phyloP scores from a whole-genome alignment of 768 basidiomycete species.

The Tylopilus subfusipes region DNA sequence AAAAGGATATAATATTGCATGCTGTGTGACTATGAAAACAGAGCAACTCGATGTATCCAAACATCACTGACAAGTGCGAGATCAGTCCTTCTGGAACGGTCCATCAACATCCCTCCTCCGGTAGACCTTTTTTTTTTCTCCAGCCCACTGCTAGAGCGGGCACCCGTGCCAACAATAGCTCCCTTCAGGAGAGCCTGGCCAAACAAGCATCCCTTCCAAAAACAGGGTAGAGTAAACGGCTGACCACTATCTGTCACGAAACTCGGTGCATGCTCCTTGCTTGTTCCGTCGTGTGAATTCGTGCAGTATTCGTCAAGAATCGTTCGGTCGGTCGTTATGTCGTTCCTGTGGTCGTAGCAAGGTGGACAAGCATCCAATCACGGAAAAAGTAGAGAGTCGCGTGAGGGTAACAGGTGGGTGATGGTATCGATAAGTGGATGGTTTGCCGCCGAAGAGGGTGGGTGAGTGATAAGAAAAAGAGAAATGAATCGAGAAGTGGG shows the following conservation, averaged over 20 bases:
- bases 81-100: slow-evolving; percentile 29
- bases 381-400: slow-evolving; percentile 10
- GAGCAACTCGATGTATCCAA: slow-evolving; percentile 16
- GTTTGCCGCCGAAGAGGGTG: slow-evolving; percentile 24
- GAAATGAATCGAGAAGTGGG: slow-evolving; percentile 13
- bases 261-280: slow-evolving; percentile 24
- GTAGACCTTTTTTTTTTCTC: slow-evolving; percentile 26
- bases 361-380: slow-evolving; percentile 21
- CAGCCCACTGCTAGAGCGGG: slow-evolving; percentile 33
- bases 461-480: slow-evolving; percentile 21
- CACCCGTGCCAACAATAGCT: slow-evolving; percentile 25
- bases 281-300: slow-evolving; percentile 30
- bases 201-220: slow-evolving; percentile 8
- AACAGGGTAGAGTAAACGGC: slow-evolving; percentile 10
- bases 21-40: slow-evolving; percentile 24
- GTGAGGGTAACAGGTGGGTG: slow-evolving; percentile 17
- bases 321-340: slow-evolving; percentile 32
- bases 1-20: slow-evolving; percentile 15
- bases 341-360: slow-evolving; percentile 33
- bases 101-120: slow-evolving; percentile 23
- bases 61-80: slow-evolving; percentile 21
- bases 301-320: slow-evolving; percentile 37
- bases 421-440: slow-evolving; percentile 25
- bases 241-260: slow-evolving; percentile 12
- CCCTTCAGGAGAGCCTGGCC: slow-evolving; percentile 22